These are phyloP conservation scores for Przewalskia tangutica DNA, from an alignment of 257 asterid genomes.

Conservation along the genomic window DNA sequence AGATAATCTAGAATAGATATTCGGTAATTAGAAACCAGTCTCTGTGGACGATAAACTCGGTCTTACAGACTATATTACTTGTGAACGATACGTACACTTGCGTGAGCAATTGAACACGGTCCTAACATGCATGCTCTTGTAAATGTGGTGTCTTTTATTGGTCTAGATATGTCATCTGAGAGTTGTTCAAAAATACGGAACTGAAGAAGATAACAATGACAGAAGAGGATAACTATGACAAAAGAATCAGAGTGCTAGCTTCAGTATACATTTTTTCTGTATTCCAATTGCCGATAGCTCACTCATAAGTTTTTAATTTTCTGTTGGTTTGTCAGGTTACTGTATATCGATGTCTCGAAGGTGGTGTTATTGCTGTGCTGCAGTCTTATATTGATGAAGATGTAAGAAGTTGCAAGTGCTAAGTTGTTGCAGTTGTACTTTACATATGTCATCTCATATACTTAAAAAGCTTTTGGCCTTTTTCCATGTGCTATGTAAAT, in stretches of 20 bases:
- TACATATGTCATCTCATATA: slow-evolving; percentile 1
- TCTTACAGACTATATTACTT: no score
- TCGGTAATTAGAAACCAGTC: no score
- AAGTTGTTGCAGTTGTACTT: background rate
- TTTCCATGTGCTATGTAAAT: slow-evolving; percentile 31
- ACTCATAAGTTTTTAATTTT: background rate
- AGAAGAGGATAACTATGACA: background rate
- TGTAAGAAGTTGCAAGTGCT: slow-evolving; percentile 34
- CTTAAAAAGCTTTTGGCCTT: slow-evolving; percentile 24
- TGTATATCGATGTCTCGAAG: slow-evolving; percentile 80
- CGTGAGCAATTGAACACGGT: no score
- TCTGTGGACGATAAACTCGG: no score
- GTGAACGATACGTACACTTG: no score
- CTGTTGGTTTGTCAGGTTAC: slow-evolving; percentile 53
- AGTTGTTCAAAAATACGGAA: background rate
- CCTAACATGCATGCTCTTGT: background rate
- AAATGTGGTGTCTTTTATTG: background rate
- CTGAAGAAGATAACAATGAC: background rate
- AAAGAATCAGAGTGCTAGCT: background rate
- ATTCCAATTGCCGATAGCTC: background rate
- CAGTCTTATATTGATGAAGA: slow-evolving; percentile 98
- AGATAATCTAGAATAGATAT: no score
- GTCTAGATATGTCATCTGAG: background rate
- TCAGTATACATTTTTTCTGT: background rate
- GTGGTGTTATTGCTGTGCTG: slow-evolving; percentile 88